A percentile compares a stretch with the other conserved stretches of the same genome.
These are phyloP conservation scores for Pilasporangium apinafurcum DNA, from an alignment of 352 stramenopile species.

Conservation along the genomic window DNA sequence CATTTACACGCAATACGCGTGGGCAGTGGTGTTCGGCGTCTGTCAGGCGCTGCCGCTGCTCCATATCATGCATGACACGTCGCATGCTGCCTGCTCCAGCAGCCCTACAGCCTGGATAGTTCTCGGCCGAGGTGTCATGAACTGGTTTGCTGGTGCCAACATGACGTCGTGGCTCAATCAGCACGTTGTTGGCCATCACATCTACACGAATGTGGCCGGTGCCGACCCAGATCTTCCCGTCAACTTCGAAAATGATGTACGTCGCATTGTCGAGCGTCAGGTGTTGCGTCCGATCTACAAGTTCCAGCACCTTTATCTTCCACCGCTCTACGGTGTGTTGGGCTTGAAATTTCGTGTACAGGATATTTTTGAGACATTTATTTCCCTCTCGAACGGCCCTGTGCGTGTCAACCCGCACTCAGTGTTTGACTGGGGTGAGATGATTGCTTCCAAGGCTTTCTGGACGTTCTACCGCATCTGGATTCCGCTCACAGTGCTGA, in stretches of 20 bases:
- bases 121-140: constrained; percentile 78
- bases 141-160: constrained; percentile 89
- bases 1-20: constrained; percentile 55
- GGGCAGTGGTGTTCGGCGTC: constrained; percentile 80
- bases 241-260: constrained; percentile 81
- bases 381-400: constrained; percentile 83
- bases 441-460: constrained; percentile 86
- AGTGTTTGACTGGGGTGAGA: constrained; percentile 62
- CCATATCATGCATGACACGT: constrained; percentile 92
- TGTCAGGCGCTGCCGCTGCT: constrained; percentile 87
- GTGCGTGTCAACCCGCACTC: constrained; percentile 89
- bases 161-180: constrained; percentile 94
- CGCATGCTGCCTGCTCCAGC: constrained; percentile 85
- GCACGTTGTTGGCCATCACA: constrained; percentile 94
- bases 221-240: constrained; percentile 92
- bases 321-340: constrained; percentile 92
- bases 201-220: constrained; percentile 93
- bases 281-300: constrained; percentile 83
- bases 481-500: constrained; percentile 76
- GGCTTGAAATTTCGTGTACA: constrained; percentile 91
- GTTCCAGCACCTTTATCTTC: constrained; percentile 92
- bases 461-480: constrained; percentile 89
- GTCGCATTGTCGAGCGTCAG: constrained; percentile 84
- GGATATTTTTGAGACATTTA: constrained; percentile 88
- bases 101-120: constrained; percentile 65